Conservation (phyloP, 2,329 filamentous ascomycete species). For the Pseudocercospora crystallina region DNA sequence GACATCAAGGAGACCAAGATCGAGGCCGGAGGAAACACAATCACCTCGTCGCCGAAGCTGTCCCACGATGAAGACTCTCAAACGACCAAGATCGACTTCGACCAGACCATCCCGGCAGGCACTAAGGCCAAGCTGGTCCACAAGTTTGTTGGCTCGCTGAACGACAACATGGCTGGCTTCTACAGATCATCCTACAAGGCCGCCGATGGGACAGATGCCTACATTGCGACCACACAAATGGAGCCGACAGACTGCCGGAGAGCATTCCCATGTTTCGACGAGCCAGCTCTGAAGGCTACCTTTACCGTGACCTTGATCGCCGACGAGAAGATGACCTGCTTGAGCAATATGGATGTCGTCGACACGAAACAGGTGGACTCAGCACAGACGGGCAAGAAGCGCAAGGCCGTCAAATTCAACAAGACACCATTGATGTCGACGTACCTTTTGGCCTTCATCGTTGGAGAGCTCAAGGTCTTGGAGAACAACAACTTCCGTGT, state of each 20-base stretch:
- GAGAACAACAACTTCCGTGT: constrained; percentile 90
- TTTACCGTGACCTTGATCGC: constrained; percentile 90
- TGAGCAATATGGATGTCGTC: constrained; percentile 96
- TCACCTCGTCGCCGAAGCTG: constrained; percentile 65
- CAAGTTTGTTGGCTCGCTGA: constrained; percentile 75
- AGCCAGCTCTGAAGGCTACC: constrained; percentile 87
- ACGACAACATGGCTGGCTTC: constrained; percentile 97
- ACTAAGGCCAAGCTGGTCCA: constrained; percentile 75
- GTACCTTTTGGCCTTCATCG: constrained; percentile 89
- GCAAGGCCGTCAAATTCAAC: constrained; percentile 89
- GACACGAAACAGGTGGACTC: constrained; percentile 68
- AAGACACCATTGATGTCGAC: constrained; percentile 93
- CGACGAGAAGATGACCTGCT: constrained; percentile 83
- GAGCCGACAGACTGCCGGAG: constrained; percentile 91
- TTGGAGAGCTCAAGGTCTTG: constrained; percentile 90
- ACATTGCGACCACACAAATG: constrained; percentile 92
- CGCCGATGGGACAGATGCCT: constrained; percentile 72
- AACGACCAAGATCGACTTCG: constrained; percentile 77
- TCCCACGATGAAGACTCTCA: constrained; percentile 77
- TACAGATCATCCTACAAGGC: constrained; percentile 93
- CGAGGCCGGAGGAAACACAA: constrained; percentile 56
- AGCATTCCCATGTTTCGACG: constrained; percentile 95
- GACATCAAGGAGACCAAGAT: constrained; percentile 75
- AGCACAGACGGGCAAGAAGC: constrained; percentile 55
- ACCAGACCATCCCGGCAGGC: constrained; percentile 69